These are phyloP conservation scores for Knufia fluminis DNA, from an alignment of 2,329 filamentous ascomycete species.

Conservation along the genomic window DNA sequence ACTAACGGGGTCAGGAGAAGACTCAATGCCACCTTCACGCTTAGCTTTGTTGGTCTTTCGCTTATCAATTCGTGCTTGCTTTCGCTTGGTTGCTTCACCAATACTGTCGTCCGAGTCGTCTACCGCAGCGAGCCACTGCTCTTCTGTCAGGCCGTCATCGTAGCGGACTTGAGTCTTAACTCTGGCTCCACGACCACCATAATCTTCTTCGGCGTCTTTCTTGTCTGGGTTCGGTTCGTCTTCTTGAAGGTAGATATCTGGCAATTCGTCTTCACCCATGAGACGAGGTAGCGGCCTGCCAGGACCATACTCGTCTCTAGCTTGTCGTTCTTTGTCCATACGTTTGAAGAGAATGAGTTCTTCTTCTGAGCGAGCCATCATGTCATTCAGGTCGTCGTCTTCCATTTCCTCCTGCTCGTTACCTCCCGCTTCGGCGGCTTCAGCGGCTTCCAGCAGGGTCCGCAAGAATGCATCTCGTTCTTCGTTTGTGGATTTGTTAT, in stretches of 20 bases:
- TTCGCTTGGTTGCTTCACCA: constrained; percentile 84
- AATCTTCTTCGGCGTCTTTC: constrained; percentile 50
- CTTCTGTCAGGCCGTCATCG: constrained; percentile 93
- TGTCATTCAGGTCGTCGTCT: constrained; percentile 90
- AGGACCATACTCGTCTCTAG: constrained; percentile 62
- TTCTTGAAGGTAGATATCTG: constrained; percentile 87
- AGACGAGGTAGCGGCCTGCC: constrained; percentile 63
- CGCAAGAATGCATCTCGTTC: constrained; percentile 95
- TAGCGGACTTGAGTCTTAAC: constrained; percentile 92
- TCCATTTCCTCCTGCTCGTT: constrained; percentile 92
- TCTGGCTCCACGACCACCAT: constrained; percentile 78
- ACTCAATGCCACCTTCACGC: constrained; percentile 53
- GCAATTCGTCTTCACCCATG: constrained; percentile 77
- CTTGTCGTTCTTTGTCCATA: constrained; percentile 66
- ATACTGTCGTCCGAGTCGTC: constrained; percentile 93
- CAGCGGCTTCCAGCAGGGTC: constrained; percentile 76
- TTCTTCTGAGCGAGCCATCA: constrained; percentile 78
- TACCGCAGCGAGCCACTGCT: constrained; percentile 97
- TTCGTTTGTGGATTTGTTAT: constrained; percentile 97
- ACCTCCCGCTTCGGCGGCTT: constrained; percentile 58
- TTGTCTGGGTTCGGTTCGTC: constrained; percentile 74
- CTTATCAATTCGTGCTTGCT: constrained; percentile 74
- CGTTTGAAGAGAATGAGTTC: constrained; percentile 72
- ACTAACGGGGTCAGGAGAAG: constrained; percentile 55
- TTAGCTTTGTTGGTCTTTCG: constrained; percentile 68